Base-by-base conservation (phyloP, 139 green algal genomes). In the Mesotaenium endlicherianum region DNA sequence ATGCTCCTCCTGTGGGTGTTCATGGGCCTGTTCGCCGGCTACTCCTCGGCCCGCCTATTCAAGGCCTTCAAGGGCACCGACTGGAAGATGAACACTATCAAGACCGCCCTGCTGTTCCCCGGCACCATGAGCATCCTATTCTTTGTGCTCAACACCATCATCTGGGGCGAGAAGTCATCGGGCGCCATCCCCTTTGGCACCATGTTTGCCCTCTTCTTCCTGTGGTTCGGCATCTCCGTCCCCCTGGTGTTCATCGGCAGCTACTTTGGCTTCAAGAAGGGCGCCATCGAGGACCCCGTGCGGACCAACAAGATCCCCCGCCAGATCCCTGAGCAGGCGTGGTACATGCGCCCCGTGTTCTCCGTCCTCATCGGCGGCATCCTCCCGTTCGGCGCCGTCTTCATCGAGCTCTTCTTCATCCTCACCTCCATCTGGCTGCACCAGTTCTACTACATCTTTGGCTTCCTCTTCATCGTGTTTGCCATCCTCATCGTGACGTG, bases 331-430 rank as follows among this genome's bases (percentile, higher is more conserved):
- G 93, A 97, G 82, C 96, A 98, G 92, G 93, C 95, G 1, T 98
- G 93, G 94, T 98, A 98, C 91, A 97, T 98, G 95, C 89, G 95
- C 82, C 92, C 93, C 0, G 53, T 94, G 59, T 96, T 98, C 84
- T 95, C 91, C 38, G 92, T 97, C 58, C 80, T 98, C 3, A 91
- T 98, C 70, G 96, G 95, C 20, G 96, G 96, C 72, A 94, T 99
- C 76, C 92, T 99, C 86, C 96, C 96, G 1, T 99, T 99, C 88
- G 96, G 96, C 45, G 96, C 96, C 0, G 96, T 99, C 16, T 99
- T 99, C 93, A 99, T 99, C 72, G 96, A 99, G 91, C 93, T 99
- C 17, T 99, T 98, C 90, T 99, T 99, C 92, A 98, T 98, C 90
- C 92, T 99, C 17, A 97, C 95, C 2, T 97, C 93, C 79, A 97